phyloP scores from a whole-genome alignment of 1,284 basidiomycete species.

The Trametes versicolor region DNA sequence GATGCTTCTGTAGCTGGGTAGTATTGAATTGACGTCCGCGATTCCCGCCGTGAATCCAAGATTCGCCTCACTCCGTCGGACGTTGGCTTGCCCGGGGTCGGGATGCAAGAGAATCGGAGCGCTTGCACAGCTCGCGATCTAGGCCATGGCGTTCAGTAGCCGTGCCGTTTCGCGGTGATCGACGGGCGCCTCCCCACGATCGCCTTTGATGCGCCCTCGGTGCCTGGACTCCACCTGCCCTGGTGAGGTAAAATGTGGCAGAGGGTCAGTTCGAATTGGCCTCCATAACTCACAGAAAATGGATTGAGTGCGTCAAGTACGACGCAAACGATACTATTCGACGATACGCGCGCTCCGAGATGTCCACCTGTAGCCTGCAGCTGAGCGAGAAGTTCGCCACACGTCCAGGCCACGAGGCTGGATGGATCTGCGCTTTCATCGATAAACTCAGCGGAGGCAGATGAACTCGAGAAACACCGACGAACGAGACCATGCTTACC shows the following conservation, averaged over 20 bases:
- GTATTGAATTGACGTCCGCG: no score
- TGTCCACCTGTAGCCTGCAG: background rate
- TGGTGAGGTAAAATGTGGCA: background rate
- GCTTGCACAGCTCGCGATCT: background rate
- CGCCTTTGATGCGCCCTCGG: background rate
- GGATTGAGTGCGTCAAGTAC: no score
- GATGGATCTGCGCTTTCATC: constrained; percentile 1
- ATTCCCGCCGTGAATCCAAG: background rate
- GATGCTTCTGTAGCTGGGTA: no score
- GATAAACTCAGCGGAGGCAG: background rate
- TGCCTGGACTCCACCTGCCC: background rate
- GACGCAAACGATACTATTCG: no score
- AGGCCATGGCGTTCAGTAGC: constrained; percentile 6
- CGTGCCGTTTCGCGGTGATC: background rate
- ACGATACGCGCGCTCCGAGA: background rate
- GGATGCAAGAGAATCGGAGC: background rate
- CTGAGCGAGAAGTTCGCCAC: background rate
- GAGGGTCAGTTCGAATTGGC: no score
- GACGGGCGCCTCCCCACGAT: background rate
- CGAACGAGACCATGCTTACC: background rate
- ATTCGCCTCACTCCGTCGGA: background rate
- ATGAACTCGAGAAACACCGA: background rate
- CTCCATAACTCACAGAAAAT: no score
- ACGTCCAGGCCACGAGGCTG: background rate
- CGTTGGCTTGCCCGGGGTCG: no score